Percentiles rank a stretch among this genome's conserved stretches.
Conservation (phyloP, 768 basidiomycete genomes). For the Russula sp. region DNA sequence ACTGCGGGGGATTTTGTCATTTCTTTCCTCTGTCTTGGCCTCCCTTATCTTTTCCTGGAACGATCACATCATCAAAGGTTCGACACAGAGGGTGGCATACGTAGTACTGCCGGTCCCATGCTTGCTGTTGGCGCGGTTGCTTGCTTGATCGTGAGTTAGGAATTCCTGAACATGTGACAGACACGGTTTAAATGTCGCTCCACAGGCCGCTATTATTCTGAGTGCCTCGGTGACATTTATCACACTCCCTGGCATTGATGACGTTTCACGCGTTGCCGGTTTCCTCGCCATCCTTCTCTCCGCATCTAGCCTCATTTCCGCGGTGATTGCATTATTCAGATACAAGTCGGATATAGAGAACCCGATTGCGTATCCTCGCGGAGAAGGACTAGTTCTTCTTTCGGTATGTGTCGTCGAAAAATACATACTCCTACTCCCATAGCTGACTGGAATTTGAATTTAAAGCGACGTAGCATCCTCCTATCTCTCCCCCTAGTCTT, state of each 20-base stretch:
- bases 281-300: conserved; percentile 65
- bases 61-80: conserved; percentile 41
- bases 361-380: conserved; percentile 35
- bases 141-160: conserved; percentile 26
- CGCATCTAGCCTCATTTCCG: conserved; percentile 59
- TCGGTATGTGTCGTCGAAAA: conserved; percentile 30
- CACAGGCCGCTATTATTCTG: conserved; percentile 69
- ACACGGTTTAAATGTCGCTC: conserved; percentile 6
- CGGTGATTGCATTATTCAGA: conserved; percentile 60
- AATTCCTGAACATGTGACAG: background rate
- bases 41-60: conserved; percentile 68
- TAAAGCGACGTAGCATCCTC: conserved; percentile 52
- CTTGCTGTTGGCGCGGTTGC: conserved; percentile 56
- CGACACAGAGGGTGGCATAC: conserved; percentile 55
- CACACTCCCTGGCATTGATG: conserved; percentile 67
- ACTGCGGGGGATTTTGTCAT: conserved; percentile 50
- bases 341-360: conserved; percentile 60
- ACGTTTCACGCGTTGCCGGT: conserved; percentile 52
- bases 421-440: background rate
- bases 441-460: conserved; percentile 10
- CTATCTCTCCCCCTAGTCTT: conserved; percentile 71
- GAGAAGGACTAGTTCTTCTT: conserved; percentile 52
- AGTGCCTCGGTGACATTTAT: conserved; percentile 80
- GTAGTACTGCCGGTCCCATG: conserved; percentile 42
- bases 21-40: conserved; percentile 63